Percentiles rank a stretch among this genome's conserved stretches.
These are phyloP conservation scores for Trametes polyzona DNA, from an alignment of 1,284 basidiomycete species.

Conservation along the genomic window DNA sequence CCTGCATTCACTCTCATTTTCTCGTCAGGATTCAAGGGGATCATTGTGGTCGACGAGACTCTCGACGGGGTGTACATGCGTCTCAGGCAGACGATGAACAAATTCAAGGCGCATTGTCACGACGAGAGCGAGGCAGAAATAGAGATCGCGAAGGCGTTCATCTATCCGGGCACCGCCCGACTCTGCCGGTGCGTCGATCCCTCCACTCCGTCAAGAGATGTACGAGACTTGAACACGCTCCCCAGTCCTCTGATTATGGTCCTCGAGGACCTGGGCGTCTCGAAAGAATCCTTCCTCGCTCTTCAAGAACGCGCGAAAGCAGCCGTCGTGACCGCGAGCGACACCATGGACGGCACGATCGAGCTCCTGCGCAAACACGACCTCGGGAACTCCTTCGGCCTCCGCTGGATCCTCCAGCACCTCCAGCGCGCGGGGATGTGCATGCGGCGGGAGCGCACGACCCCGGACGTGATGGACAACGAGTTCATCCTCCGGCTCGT, in stretches of 20 bases:
- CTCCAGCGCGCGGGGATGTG: slow-evolving; percentile 54
- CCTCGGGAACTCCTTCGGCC: slow-evolving; percentile 56
- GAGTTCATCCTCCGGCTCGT: slow-evolving; percentile 57
- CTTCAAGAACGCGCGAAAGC: slow-evolving; percentile 60
- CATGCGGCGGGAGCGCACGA: slow-evolving; percentile 40
- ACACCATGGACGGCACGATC: slow-evolving; percentile 50
- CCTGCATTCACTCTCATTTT: not conserved
- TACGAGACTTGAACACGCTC: not conserved
- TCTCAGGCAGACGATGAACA: slow-evolving; percentile 71
- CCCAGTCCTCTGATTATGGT: slow-evolving; percentile 68
- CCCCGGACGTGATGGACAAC: slow-evolving; percentile 20
- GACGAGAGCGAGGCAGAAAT: slow-evolving; percentile 56
- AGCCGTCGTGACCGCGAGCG: slow-evolving; percentile 55
- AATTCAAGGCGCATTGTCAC: slow-evolving; percentile 53
- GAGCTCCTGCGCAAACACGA: slow-evolving; percentile 50
- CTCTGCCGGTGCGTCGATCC: slow-evolving; percentile 57
- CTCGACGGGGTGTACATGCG: slow-evolving; percentile 62
- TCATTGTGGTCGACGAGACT: slow-evolving; percentile 63
- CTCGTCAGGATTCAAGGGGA: slow-evolving; percentile 60
- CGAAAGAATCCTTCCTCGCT: slow-evolving; percentile 52
- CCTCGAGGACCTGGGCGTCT: slow-evolving; percentile 66
- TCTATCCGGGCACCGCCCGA: slow-evolving; percentile 57
- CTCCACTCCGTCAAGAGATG: not conserved
- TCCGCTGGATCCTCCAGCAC: slow-evolving; percentile 53
- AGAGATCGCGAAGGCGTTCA: slow-evolving; percentile 71